A percentile compares a stretch with the other conserved stretches of the same genome.
Conservation (phyloP, 371 early-diverging fungal species). For the Mucor mucedo region DNA sequence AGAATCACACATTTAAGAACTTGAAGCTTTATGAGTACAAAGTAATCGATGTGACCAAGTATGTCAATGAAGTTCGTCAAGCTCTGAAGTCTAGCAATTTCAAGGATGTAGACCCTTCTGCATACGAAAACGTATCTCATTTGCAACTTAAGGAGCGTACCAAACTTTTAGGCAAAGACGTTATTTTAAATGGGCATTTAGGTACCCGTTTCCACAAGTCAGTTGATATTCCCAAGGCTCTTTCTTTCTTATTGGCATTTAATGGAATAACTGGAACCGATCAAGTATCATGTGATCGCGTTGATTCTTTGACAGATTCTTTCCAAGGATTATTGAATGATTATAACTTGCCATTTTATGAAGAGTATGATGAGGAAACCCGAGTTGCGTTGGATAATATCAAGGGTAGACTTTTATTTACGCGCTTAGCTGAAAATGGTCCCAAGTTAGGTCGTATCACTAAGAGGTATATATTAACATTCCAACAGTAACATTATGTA, state of each 20-base stretch:
- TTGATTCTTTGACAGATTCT: slow-evolving; percentile 36
- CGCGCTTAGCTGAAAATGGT: slow-evolving; percentile 80
- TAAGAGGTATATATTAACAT: slow-evolving; percentile 39
- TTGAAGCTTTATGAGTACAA: slow-evolving; percentile 92
- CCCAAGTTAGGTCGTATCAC: slow-evolving; percentile 61
- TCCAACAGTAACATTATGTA: background rate
- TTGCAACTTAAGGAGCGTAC: slow-evolving; percentile 52
- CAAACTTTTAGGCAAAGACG: slow-evolving; percentile 36
- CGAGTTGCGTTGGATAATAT: slow-evolving; percentile 75
- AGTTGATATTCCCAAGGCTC: slow-evolving; percentile 46
- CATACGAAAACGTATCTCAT: slow-evolving; percentile 28
- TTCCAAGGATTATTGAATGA: slow-evolving; percentile 72
- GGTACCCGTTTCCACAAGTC: slow-evolving; percentile 59
- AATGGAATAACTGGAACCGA: slow-evolving; percentile 22
- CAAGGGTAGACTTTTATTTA: slow-evolving; percentile 78
- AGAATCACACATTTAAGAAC: slow-evolving; percentile 61
- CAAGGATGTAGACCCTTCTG: slow-evolving; percentile 27
- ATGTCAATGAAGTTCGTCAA: slow-evolving; percentile 47
- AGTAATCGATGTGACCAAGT: slow-evolving; percentile 65
- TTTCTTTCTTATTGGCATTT: slow-evolving; percentile 53
- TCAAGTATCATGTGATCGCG: slow-evolving; percentile 22
- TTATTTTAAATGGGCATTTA: slow-evolving; percentile 41
- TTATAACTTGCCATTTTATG: slow-evolving; percentile 84
- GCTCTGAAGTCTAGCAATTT: slow-evolving; percentile 30
- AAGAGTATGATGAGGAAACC: slow-evolving; percentile 83